phyloP scores from a whole-genome alignment of 306 rosid species.

The Quercus dentata region DNA sequence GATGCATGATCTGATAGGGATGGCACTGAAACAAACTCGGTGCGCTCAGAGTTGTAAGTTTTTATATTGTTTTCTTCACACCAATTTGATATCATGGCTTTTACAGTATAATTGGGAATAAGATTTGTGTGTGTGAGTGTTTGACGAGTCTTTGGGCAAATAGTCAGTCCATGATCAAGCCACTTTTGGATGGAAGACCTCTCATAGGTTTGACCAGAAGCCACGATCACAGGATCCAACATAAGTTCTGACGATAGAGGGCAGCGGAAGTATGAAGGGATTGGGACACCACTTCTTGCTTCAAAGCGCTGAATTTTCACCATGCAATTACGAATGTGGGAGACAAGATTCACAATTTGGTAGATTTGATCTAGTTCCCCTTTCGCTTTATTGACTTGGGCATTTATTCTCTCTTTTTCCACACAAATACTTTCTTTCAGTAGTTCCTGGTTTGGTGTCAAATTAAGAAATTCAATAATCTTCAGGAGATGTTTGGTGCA shows the following conservation, averaged over 20 bases:
- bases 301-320: constrained; percentile 48
- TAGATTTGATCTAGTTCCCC: constrained; percentile 49
- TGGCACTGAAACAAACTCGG: constrained; percentile 24
- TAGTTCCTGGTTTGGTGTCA: constrained; percentile 71
- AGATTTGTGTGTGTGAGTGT: constrained; percentile 67
- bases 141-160: constrained; percentile 85
- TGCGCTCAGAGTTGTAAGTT: constrained; percentile 27
- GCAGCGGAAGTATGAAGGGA: constrained; percentile 83
- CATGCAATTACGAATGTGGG: constrained; percentile 53
- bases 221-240: constrained; percentile 89
- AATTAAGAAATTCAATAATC: constrained; percentile 53
- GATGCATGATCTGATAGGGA: constrained; percentile 32
- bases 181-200: constrained; percentile 76
- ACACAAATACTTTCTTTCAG: constrained; percentile 77
- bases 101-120: constrained; percentile 81
- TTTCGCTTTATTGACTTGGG: constrained; percentile 48
- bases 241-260: constrained; percentile 85
- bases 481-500: constrained; percentile 48
- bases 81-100: constrained; percentile 90
- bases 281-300: constrained; percentile 45
- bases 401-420: constrained; percentile 71
- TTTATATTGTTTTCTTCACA: constrained; percentile 74
- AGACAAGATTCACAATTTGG: constrained; percentile 63
- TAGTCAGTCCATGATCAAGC: constrained; percentile 73
- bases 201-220: constrained; percentile 93